phyloP scores from a whole-genome alignment of 257 asterid genomes.

The Nyctanthes arbortristis region DNA sequence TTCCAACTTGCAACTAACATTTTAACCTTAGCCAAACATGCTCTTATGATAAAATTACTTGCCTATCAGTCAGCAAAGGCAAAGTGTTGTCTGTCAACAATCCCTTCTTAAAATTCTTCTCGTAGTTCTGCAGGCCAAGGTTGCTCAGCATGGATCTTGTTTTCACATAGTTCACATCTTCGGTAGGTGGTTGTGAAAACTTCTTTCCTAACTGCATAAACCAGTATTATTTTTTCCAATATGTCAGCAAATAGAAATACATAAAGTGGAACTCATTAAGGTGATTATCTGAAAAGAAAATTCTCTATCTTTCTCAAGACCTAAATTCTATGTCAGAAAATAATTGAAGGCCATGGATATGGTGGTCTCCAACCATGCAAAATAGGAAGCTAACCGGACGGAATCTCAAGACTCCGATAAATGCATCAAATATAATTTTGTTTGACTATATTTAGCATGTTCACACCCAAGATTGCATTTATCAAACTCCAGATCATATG shows the following conservation, averaged over 20 bases:
- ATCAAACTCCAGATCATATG: not conserved
- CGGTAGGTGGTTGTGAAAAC: conserved; percentile 74
- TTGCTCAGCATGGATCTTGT: conserved; percentile 57
- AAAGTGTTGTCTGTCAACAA: conserved; percentile 71
- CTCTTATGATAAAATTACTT: conserved; percentile 17
- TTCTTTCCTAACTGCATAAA: conserved; percentile 73
- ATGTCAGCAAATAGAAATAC: not conserved
- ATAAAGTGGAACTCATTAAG: not conserved
- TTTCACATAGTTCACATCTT: conserved; percentile 61
- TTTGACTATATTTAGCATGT: not conserved
- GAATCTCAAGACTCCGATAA: not conserved
- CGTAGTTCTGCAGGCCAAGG: conserved; percentile 86
- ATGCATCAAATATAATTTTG: not conserved
- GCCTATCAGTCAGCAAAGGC: conserved; percentile 78
- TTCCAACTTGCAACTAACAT: not conserved
- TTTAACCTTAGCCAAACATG: not conserved
- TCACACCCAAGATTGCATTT: not conserved
- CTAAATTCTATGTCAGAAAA: not conserved
- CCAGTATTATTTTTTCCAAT: conserved; percentile 16
- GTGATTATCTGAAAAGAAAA: not conserved
- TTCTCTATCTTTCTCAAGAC: not conserved
- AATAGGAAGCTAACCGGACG: not conserved
- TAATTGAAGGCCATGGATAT: not conserved
- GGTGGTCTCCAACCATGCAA: not conserved
- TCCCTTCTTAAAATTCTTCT: conserved; percentile 89